Percentiles rank a stretch among this genome's conserved stretches.
Conservation (phyloP, 768 basidiomycete species). For the Tylopilus rubrobrunneus region DNA sequence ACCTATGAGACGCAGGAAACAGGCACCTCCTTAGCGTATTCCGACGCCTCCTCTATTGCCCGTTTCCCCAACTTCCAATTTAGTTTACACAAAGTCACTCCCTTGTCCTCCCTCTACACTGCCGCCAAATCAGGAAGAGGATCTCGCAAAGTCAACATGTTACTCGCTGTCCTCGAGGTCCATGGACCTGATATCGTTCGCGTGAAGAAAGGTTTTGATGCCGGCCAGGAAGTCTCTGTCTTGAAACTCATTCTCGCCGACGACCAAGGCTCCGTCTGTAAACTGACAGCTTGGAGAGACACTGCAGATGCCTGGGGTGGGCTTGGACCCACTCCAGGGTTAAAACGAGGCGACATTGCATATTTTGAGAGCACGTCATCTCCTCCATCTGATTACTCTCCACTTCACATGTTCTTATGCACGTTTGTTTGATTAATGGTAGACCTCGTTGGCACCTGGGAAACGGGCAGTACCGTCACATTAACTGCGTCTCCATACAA, state of each 20-base stretch:
- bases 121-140: conserved; percentile 31
- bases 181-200: conserved; percentile 70
- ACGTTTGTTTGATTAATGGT: conserved; percentile 9
- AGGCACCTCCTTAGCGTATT: conserved; percentile 47
- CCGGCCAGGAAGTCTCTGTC: conserved; percentile 65
- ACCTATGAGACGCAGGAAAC: conserved; percentile 50
- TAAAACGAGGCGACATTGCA: conserved; percentile 71
- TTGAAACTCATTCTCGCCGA: conserved; percentile 73
- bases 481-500: conserved; percentile 69
- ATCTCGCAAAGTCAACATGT: conserved; percentile 50
- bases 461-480: conserved; percentile 40
- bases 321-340: conserved; percentile 34
- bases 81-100: conserved; percentile 54
- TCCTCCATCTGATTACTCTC: conserved; percentile 1
- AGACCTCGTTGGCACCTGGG: conserved; percentile 55
- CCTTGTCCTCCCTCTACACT: conserved; percentile 40
- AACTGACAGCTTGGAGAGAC: conserved; percentile 77
- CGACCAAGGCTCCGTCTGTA: conserved; percentile 63
- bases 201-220: conserved; percentile 65
- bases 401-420: conserved; percentile 16
- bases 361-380: conserved; percentile 59
- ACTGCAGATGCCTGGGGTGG: conserved; percentile 70
- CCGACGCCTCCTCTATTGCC: conserved; percentile 67
- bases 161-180: conserved; percentile 69
- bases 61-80: conserved; percentile 76